Percentiles rank a stretch among this genome's conserved stretches.
These are phyloP conservation scores for Rehmannia glutinosa DNA, from an alignment of 257 asterid species.

Conservation along the genomic window DNA sequence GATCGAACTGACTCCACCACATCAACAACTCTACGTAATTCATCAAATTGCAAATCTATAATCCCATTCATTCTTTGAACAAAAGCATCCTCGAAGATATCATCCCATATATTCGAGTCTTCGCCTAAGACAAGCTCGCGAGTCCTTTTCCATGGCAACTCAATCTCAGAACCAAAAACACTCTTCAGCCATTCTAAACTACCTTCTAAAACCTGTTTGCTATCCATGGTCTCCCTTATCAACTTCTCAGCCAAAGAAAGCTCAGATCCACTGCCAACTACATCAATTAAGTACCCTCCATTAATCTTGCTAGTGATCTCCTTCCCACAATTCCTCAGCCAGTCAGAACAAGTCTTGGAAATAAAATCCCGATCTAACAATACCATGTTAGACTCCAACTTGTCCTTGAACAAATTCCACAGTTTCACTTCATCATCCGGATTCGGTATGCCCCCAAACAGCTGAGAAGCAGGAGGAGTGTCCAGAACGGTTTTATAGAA, in stretches of 20 bases:
- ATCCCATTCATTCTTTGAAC: slow-evolving; percentile 88
- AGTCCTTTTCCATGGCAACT: slow-evolving; percentile 94
- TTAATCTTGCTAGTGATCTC: slow-evolving; percentile 72
- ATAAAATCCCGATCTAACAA: slow-evolving; percentile 64
- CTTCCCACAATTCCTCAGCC: slow-evolving; percentile 92
- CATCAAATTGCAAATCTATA: slow-evolving; percentile 66
- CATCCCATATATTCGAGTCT: slow-evolving; percentile 97
- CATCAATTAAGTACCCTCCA: slow-evolving; percentile 81
- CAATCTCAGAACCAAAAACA: slow-evolving; percentile 97
- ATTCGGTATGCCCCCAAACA: slow-evolving; percentile 96
- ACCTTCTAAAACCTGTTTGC: slow-evolving; percentile 87
- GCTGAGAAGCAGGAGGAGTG: slow-evolving; percentile 96
- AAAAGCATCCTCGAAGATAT: slow-evolving; percentile 91
- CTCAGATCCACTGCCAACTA: slow-evolving; percentile 74
- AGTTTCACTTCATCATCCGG: slow-evolving; percentile 90
- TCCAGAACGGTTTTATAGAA: slow-evolving; percentile 80
- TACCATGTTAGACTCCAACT: slow-evolving; percentile 71
- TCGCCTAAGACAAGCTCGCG: slow-evolving; percentile 94
- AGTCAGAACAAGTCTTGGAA: slow-evolving; percentile 81
- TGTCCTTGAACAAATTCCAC: slow-evolving; percentile 86
- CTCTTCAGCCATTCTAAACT: slow-evolving; percentile 98
- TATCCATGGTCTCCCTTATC: slow-evolving; percentile 90
- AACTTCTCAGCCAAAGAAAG: slow-evolving; percentile 87
- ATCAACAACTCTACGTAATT: slow-evolving; percentile 55
- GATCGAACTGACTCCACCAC: slow-evolving; percentile 64